Percentiles rank a stretch among this genome's conserved stretches.
Evolutionary conservation across 148 eudicot species (phyloP).

Genomic region (Gaultheria prostrata): DNA sequence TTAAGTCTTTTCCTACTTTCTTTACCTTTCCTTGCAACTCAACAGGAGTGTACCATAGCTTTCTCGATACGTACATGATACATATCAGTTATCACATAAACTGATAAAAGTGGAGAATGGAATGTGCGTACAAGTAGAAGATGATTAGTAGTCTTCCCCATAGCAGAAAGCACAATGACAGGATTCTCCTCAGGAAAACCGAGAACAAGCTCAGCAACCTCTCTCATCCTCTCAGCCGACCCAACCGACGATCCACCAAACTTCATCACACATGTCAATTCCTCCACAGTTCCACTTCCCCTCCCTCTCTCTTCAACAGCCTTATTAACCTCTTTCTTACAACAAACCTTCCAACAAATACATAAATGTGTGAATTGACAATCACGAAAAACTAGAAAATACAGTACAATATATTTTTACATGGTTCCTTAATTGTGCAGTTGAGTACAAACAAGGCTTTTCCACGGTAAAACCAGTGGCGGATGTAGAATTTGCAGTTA

Average conservation of each 20-base stretch:
- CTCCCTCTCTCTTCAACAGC: conserved; percentile 7
- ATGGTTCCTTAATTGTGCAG: too few species aligned
- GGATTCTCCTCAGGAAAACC: conserved; percentile 51
- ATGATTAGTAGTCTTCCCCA: conserved; percentile 60
- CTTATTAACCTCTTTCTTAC: not conserved
- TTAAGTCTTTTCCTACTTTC: not conserved
- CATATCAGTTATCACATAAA: not conserved
- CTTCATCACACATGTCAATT: conserved; percentile 45
- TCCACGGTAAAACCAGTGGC: too few species aligned
- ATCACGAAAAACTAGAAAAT: too few species aligned
- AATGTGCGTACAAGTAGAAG: conserved; percentile 35
- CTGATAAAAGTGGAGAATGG: not conserved
- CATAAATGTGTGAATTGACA: too few species aligned
- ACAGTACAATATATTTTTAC: too few species aligned
- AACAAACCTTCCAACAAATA: conserved; percentile 2
- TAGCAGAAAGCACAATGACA: conserved; percentile 56
- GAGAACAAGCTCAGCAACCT: conserved; percentile 44
- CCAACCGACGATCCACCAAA: conserved; percentile 56
- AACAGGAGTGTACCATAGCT: not conserved
- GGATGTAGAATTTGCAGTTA: too few species aligned
- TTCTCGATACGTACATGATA: too few species aligned
- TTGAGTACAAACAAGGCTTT: too few species aligned
- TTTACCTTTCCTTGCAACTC: not conserved
- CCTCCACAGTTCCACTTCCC: conserved; percentile 20
- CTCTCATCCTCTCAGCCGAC: conserved; percentile 45